Evolutionary conservation across 257 asterid species (phyloP).

Genomic region (Mitragyna speciosa): DNA sequence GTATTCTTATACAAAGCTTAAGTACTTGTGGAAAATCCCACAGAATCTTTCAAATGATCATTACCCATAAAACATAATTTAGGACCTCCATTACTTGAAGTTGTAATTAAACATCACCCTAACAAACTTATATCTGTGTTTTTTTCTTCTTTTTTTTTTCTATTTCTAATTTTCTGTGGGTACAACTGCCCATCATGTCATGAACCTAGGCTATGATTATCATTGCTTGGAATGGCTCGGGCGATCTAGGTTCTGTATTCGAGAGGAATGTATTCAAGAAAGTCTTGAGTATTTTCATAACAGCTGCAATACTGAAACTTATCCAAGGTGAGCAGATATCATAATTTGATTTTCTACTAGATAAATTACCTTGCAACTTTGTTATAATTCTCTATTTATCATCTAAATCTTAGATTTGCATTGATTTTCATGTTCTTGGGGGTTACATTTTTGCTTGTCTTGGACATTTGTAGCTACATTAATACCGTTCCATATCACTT

Average conservation of each 20-base stretch:
- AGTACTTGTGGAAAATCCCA: background rate
- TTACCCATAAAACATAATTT: background rate
- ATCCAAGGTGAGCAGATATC: conserved; percentile 54
- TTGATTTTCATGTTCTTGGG: background rate
- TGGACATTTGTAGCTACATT: background rate
- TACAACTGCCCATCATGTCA: conserved; percentile 14
- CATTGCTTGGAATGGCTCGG: conserved; percentile 89
- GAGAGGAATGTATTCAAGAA: conserved; percentile 69
- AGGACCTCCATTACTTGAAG: background rate
- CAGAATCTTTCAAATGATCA: background rate
- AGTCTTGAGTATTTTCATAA: conserved; percentile 86
- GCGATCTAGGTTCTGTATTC: conserved; percentile 53
- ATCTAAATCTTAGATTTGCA: background rate
- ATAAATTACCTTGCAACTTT: conserved; percentile 3
- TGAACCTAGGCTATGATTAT: conserved; percentile 80
- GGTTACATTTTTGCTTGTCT: background rate
- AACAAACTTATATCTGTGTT: too few relatives aligned
- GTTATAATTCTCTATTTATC: background rate
- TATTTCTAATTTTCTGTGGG: background rate
- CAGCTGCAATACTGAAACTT: conserved; percentile 88
- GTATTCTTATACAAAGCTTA: background rate
- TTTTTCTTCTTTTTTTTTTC: conserved; percentile 8
- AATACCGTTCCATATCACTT: background rate
- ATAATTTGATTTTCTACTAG: conserved; percentile 17
- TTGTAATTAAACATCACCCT: background rate